Percentiles rank a stretch among this genome's conserved stretches.
Evolutionary conservation across 805 yeast species (phyloP).

Genomic region (Kodamaea lidongshanica): DNA sequence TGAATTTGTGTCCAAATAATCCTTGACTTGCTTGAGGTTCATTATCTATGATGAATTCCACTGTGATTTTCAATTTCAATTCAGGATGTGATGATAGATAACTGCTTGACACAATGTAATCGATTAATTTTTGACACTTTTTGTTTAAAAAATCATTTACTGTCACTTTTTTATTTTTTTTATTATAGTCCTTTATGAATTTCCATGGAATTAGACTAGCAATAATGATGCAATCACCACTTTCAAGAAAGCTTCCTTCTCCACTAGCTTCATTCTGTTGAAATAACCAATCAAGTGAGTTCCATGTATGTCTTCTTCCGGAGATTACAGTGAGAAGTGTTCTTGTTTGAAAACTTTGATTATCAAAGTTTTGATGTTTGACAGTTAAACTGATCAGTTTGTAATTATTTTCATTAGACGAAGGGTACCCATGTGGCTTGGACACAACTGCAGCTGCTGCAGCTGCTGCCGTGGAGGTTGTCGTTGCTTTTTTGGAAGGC

Average conservation of each 20-base stretch:
- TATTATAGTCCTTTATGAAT: constrained; percentile 12
- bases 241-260: constrained; percentile 19
- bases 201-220: constrained; percentile 29
- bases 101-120: constrained; percentile 13
- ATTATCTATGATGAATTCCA: constrained; percentile 31
- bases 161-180: constrained; percentile 8
- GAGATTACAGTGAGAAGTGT: constrained; percentile 33
- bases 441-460: constrained; percentile 6
- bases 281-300: constrained; percentile 35
- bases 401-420: constrained; percentile 33
- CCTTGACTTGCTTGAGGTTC: constrained; percentile 9
- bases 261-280: constrained; percentile 5
- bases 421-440: constrained; percentile 16
- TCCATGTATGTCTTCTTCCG: constrained; percentile 42
- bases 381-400: constrained; percentile 36
- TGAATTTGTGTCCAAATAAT: constrained; percentile 26
- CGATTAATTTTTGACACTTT: constrained; percentile 18
- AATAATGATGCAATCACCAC: constrained; percentile 36
- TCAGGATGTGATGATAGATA: constrained; percentile 11
- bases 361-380: constrained; percentile 33
- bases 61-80: constrained; percentile 31
- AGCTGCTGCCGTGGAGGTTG: constrained; percentile 2
- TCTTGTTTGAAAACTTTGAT: constrained; percentile 14
- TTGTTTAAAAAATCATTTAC: constrained; percentile 15
- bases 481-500: constrained; percentile 6